Conservation (phyloP, 2,329 filamentous ascomycete genomes). For the Harringtonia lauricola region DNA sequence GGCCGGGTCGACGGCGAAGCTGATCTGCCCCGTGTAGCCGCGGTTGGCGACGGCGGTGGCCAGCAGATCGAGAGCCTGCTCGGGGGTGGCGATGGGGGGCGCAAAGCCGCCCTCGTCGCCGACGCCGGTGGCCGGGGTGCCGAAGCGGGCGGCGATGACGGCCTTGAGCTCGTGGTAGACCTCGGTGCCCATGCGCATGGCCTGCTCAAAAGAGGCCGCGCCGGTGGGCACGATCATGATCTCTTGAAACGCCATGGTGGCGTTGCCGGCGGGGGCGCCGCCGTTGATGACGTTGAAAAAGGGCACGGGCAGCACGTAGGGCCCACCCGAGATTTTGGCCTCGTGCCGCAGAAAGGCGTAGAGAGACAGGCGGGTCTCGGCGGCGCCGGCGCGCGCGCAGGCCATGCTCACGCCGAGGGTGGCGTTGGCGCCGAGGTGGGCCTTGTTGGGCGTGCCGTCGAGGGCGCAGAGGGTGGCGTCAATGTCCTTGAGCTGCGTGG, state of each 20-base stretch:
- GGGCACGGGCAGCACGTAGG: background rate
- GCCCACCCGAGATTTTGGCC: background rate
- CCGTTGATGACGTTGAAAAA: constrained; percentile 30
- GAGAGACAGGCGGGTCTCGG: constrained; percentile 52
- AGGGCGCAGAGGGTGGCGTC: constrained; percentile 79
- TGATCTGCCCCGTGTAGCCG: constrained; percentile 17
- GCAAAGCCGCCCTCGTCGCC: constrained; percentile 99
- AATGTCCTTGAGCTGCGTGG: constrained; percentile 66
- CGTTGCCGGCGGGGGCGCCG: constrained; percentile 46
- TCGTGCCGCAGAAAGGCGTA: background rate
- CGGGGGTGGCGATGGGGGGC: constrained; percentile 92
- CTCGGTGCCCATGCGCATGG: constrained; percentile 55
- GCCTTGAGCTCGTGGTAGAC: constrained; percentile 97
- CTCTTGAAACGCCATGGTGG: constrained; percentile 78
- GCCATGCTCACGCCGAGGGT: constrained; percentile 79
- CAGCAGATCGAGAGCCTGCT: constrained; percentile 52
- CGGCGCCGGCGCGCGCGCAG: constrained; percentile 78
- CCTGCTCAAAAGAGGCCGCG: constrained; percentile 57
- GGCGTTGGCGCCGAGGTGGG: constrained; percentile 77
- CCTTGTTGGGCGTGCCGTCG: constrained; percentile 78
- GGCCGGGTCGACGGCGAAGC: constrained; percentile 29
- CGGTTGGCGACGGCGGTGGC: background rate
- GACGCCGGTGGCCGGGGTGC: constrained; percentile 96
- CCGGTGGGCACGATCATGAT: constrained; percentile 90
- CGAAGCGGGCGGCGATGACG: constrained; percentile 98